Evolutionary conservation across 2,329 filamentous ascomycete species (phyloP).

Genomic region (Cladosporium sp.): DNA sequence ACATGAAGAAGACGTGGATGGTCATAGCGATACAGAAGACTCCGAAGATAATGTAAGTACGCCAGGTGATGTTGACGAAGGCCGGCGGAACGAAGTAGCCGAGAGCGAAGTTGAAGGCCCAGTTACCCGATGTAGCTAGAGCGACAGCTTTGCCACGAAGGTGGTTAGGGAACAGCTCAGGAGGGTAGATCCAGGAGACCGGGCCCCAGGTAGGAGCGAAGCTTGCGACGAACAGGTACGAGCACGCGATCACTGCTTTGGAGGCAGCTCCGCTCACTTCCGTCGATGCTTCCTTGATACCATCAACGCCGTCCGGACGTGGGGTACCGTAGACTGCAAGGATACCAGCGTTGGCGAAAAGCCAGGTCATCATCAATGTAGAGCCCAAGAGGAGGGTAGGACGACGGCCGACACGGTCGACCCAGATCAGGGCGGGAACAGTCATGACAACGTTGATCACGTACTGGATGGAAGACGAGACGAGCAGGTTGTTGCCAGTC

Average conservation of each 20-base stretch:
- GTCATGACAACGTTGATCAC: slow-evolving; percentile 82
- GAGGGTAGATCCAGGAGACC: slow-evolving; percentile 53
- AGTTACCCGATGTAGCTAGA: slow-evolving; percentile 62
- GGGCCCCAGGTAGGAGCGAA: slow-evolving; percentile 68
- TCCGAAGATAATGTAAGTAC: slow-evolving; percentile 74
- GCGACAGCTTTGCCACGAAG: slow-evolving; percentile 66
- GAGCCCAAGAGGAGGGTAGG: slow-evolving; percentile 66
- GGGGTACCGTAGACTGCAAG: slow-evolving; percentile 61
- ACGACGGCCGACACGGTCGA: slow-evolving; percentile 76
- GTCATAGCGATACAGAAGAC: slow-evolving; percentile 70
- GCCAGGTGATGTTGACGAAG: slow-evolving; percentile 57
- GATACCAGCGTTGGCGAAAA: slow-evolving; percentile 64
- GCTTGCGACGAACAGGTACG: slow-evolving; percentile 71
- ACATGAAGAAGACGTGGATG: slow-evolving; percentile 67
- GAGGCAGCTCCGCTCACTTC: slow-evolving; percentile 44
- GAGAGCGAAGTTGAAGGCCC: slow-evolving; percentile 62
- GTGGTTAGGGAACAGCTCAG: slow-evolving; percentile 64
- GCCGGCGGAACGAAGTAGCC: slow-evolving; percentile 61
- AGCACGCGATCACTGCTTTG: slow-evolving; percentile 64
- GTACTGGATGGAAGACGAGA: slow-evolving; percentile 71
- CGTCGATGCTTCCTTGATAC: slow-evolving; percentile 46
- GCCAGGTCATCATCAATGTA: slow-evolving; percentile 63
- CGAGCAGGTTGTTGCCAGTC: slow-evolving; percentile 54
- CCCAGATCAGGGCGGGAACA: slow-evolving; percentile 70
- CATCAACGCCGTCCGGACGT: slow-evolving; percentile 40